Evolutionary conservation across 345 rosid genomes (phyloP), one percentile per base, ranked within the genome.

Genomic region (Acer negundo): DNA sequence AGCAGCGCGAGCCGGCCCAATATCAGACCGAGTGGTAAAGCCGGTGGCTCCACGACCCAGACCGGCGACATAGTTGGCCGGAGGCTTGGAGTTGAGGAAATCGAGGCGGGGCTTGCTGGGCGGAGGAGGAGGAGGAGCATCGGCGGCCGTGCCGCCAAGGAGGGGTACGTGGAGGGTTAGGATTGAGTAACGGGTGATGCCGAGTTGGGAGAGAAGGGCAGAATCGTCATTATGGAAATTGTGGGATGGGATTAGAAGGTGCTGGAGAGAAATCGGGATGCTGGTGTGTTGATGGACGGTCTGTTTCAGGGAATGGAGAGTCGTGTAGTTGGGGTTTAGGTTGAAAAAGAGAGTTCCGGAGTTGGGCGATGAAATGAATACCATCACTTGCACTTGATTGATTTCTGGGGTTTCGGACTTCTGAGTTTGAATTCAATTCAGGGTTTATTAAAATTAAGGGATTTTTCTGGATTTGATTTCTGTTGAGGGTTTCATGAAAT

Each of bases 1-100:
- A 44, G 98, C 98, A 3, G 97, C 96, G 26, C 98, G 93, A 67
- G 98, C 97, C 0, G 97, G 99, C 61, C 98, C 98, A 40, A 95
- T 95, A 86, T 95, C 97, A 2, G 98, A 95, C 3, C 98, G 88
- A 20, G 99, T 95, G 9, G 99, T 93, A 82, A 95, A 94, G 0
- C 99, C 97, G 0, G 97, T 95, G 49, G 99, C 99, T 44, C 99
- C 97, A 84, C 97, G 98, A 10, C 98, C 98, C 22, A 94, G 84
- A 16, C 98, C 97, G 19, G 98, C 98, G 10, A 95, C 99, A 72
- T 95, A 95, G 19, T 95, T 95, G 0, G 94, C 66, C 4, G 95
- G 95, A 3, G 97, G 98, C 83, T 86, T 93, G 6, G 97, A 93
- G 74, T 91, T 89, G 69, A 95, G 93, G 74, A 93, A 95, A 16